phyloP scores from a whole-genome alignment of 2,329 filamentous ascomycete species.

The Trichoderma oligosporum region DNA sequence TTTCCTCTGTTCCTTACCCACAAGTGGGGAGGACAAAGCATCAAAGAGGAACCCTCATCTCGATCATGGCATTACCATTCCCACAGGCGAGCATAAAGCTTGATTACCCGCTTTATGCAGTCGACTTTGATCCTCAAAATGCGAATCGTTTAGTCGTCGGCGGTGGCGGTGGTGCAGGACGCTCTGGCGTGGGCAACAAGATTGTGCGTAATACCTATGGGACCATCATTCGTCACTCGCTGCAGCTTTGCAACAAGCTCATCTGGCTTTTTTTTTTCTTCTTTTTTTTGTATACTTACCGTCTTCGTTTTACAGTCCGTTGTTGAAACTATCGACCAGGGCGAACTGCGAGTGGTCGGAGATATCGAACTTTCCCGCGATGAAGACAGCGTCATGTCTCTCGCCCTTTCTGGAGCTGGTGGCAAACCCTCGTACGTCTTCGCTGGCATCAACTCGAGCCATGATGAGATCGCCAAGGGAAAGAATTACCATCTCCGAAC shows the following conservation, averaged over 20 bases:
- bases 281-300: too few relatives aligned
- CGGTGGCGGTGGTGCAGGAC: constrained; percentile 80
- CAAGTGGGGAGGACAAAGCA: not conserved
- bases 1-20: not conserved
- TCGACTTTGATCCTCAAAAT: constrained; percentile 83
- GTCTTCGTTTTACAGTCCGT: too few relatives aligned
- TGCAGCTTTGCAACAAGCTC: too few relatives aligned
- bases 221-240: too few relatives aligned
- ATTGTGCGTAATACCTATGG: constrained; percentile 57
- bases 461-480: constrained; percentile 65
- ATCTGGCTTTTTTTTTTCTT: not conserved
- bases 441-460: constrained; percentile 81
- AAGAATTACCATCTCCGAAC: constrained; percentile 82
- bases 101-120: constrained; percentile 79
- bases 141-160: constrained; percentile 73
- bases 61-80: constrained; percentile 39
- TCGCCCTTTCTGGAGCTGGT: constrained; percentile 62
- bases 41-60: too few relatives aligned
- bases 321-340: constrained; percentile 64
- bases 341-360: constrained; percentile 60
- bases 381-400: constrained; percentile 84
- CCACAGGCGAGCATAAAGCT: constrained; percentile 61
- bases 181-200: constrained; percentile 80
- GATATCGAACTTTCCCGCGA: constrained; percentile 76
- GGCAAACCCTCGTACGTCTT: constrained; percentile 54